These are phyloP conservation scores for Vanrija sp. DNA, from an alignment of 1,284 basidiomycete genomes.

Conservation along the genomic window DNA sequence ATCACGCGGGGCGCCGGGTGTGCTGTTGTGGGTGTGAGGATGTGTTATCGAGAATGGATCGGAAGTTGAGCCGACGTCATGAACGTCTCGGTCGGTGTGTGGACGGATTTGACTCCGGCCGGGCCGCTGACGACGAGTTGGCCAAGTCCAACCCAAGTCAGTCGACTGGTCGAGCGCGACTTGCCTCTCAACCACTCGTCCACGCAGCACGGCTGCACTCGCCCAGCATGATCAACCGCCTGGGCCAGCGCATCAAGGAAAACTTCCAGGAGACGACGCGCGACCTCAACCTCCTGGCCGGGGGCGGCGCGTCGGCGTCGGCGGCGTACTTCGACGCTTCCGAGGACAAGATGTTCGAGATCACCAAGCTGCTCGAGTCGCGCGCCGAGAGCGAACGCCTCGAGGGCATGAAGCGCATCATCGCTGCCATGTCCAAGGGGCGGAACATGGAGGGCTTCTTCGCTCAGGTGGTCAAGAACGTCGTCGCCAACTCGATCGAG, in stretches of 20 bases:
- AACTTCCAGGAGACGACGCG: conserved; percentile 51
- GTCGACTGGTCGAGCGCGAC: neutral
- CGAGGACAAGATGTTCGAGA: conserved; percentile 54
- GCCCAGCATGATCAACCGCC: conserved; percentile 36
- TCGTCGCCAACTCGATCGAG: conserved; percentile 83
- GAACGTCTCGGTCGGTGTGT: no score
- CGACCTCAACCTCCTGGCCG: conserved; percentile 44
- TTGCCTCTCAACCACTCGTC: no score
- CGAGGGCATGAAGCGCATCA: conserved; percentile 87
- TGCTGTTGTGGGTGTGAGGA: no score
- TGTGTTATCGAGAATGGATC: no score
- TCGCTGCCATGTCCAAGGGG: conserved; percentile 90
- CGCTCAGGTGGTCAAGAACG: conserved; percentile 90
- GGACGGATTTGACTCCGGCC: no score
- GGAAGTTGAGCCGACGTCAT: no score
- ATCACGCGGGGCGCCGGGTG: no score
- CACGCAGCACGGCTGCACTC: neutral
- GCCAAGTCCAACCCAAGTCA: no score
- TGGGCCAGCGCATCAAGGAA: conserved; percentile 49
- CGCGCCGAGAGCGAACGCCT: conserved; percentile 81
- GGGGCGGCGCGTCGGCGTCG: conserved; percentile 26
- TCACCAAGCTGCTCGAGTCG: conserved; percentile 78
- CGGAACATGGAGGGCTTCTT: conserved; percentile 89
- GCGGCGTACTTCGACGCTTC: conserved; percentile 48
- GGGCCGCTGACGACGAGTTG: no score